These are phyloP conservation scores for Plasmodium cynomolgi DNA, from an alignment of 169 alveolate genomes.

Conservation along the genomic window DNA sequence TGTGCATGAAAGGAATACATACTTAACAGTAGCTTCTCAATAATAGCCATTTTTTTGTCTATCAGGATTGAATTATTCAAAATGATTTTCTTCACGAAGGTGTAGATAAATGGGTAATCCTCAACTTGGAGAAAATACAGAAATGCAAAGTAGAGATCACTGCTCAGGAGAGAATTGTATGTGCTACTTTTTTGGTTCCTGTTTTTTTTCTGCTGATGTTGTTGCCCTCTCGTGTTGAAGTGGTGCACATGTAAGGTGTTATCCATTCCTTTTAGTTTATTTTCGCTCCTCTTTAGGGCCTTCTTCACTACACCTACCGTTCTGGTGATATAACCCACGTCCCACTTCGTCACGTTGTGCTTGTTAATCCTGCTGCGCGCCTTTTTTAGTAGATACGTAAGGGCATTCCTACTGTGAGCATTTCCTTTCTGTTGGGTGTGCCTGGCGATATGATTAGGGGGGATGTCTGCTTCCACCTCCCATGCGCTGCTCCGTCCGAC, in stretches of 20 bases:
- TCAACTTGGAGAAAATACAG: neutral
- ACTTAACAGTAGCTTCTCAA: constrained; percentile 12
- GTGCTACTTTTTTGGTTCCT: neutral
- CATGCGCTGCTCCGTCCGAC: neutral
- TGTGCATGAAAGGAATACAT: neutral
- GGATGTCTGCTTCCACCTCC: neutral
- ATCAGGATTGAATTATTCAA: neutral
- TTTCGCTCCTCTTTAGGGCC: neutral
- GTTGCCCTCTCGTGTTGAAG: neutral
- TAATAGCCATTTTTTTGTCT: constrained; percentile 8
- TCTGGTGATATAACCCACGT: neutral
- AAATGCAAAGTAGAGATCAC: constrained; percentile 26
- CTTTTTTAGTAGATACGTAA: neutral
- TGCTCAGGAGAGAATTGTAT: neutral
- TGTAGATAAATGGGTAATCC: constrained; percentile 16
- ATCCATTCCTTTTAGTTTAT: neutral
- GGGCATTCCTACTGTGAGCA: neutral
- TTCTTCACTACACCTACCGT: constrained; percentile 2
- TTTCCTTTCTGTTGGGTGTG: neutral
- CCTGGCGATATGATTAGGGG: neutral
- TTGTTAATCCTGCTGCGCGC: constrained; percentile 18
- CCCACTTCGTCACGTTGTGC: constrained; percentile 13
- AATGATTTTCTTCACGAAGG: constrained; percentile 18
- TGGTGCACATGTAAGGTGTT: neutral
- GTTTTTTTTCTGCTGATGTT: neutral